These are phyloP conservation scores for Shiraia bambusicola DNA, from an alignment of 2,329 filamentous ascomycete genomes.

Conservation along the genomic window DNA sequence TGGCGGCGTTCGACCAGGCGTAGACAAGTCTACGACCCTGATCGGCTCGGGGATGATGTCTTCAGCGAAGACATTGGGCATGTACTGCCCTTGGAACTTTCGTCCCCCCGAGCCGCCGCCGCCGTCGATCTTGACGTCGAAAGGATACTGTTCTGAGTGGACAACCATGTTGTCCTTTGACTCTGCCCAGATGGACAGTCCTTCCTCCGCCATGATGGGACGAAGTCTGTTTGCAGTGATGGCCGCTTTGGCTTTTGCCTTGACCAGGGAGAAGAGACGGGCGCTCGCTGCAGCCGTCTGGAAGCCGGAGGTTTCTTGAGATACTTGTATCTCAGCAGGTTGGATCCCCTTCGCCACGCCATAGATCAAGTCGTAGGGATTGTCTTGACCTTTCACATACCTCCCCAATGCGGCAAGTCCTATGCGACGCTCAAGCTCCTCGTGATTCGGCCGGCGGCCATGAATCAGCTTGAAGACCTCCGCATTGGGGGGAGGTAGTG, in stretches of 20 bases:
- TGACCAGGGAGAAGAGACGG: slow-evolving; percentile 7
- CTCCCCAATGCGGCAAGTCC: slow-evolving; percentile 13
- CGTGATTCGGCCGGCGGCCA: slow-evolving; percentile 9
- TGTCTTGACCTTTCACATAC: slow-evolving; percentile 1
- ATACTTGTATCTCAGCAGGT: not conserved
- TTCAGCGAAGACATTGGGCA: no score
- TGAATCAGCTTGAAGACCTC: slow-evolving; percentile 10
- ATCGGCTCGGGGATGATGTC: no score
- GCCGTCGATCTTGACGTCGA: slow-evolving; percentile 6
- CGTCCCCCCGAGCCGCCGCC: slow-evolving; percentile 6
- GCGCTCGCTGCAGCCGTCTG: slow-evolving; percentile 10
- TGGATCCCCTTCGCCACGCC: slow-evolving; percentile 2
- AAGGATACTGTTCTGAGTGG: slow-evolving; percentile 15
- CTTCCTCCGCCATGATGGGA: slow-evolving; percentile 4
- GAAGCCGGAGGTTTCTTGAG: slow-evolving; percentile 11
- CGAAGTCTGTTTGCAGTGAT: slow-evolving; percentile 12
- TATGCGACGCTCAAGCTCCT: slow-evolving; percentile 7
- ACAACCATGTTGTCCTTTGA: slow-evolving; percentile 8
- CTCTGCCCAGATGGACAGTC: slow-evolving; percentile 13
- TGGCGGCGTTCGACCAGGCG: no score
- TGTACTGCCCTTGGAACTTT: no score
- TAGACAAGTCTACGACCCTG: no score
- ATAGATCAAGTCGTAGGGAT: slow-evolving; percentile 7
- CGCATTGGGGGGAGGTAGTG: slow-evolving; percentile 8
- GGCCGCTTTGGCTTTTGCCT: slow-evolving; percentile 16